Evolutionary conservation across 23 red algal species (phyloP).

Genomic region (Agarophyton chilense): DNA sequence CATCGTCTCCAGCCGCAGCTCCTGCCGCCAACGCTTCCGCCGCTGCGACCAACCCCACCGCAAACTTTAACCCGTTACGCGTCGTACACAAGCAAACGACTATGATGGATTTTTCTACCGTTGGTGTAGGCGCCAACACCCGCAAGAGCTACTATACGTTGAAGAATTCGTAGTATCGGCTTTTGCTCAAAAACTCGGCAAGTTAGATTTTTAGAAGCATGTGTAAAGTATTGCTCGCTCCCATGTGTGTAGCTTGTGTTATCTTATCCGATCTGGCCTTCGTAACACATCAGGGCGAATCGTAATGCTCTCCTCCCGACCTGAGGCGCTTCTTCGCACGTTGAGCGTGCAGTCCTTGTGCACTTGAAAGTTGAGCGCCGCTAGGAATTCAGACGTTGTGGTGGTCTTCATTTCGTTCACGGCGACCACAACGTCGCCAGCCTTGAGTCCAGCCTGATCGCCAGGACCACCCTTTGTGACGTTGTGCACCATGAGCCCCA

Average conservation of each 20-base stretch:
- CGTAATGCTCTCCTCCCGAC: slow-evolving; percentile 36
- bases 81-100: not conserved
- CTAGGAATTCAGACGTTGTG: slow-evolving; percentile 56
- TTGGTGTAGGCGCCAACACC: slow-evolving; percentile 1
- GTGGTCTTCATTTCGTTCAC: slow-evolving; percentile 69
- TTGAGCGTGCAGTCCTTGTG: slow-evolving; percentile 61
- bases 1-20: not conserved
- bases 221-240: not conserved
- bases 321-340: slow-evolving; percentile 33
- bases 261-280: not conserved
- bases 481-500: slow-evolving; percentile 77
- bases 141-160: slow-evolving; percentile 37
- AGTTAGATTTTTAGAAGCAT: not conserved
- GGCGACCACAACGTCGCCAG: slow-evolving; percentile 83
- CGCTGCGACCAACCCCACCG: no score
- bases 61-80: not conserved
- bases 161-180: slow-evolving; percentile 20
- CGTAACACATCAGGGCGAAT: slow-evolving; percentile 51
- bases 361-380: slow-evolving; percentile 63
- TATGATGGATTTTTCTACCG: slow-evolving; percentile 31
- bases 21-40: not conserved
- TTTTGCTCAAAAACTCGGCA: not conserved
- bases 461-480: slow-evolving; percentile 80
- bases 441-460: slow-evolving; percentile 79
- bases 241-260: not conserved